Percentiles rank a stretch among this genome's conserved stretches.
phyloP scores from a whole-genome alignment of 2,329 filamentous ascomycete genomes.

The Fusarium palustre region DNA sequence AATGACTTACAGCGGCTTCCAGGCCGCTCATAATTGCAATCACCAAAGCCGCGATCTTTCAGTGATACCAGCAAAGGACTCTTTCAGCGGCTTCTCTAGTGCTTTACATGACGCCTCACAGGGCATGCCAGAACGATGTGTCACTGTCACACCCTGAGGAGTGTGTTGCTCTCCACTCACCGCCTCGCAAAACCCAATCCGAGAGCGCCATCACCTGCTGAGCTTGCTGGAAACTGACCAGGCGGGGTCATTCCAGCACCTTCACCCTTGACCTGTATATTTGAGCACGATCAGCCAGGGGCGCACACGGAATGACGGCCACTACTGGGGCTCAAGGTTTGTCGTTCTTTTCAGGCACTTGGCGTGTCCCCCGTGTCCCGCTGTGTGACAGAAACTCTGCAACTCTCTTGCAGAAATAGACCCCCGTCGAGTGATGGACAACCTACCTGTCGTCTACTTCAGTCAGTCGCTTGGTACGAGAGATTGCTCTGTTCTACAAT shows the following conservation, averaged over 20 bases:
- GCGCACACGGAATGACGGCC: conserved; percentile 37
- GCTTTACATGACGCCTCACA: conserved; percentile 40
- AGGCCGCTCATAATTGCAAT: conserved; percentile 29
- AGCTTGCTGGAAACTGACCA: conserved; percentile 29
- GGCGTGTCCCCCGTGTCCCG: conserved; percentile 25
- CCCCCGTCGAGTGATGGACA: background rate
- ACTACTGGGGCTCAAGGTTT: conserved; percentile 20
- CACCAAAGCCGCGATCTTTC: conserved; percentile 40
- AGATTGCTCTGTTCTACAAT: background rate
- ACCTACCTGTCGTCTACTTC: conserved; percentile 1
- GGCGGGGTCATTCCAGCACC: conserved; percentile 49
- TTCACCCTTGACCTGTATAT: conserved; percentile 47
- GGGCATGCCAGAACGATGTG: conserved; percentile 45
- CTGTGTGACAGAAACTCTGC: conserved; percentile 29
- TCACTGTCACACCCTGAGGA: conserved; percentile 41
- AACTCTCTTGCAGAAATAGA: conserved; percentile 26
- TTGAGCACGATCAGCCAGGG: conserved; percentile 44
- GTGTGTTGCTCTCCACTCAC: conserved; percentile 38
- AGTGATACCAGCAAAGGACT: conserved; percentile 46
- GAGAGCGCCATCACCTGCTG: conserved; percentile 29
- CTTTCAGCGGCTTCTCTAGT: conserved; percentile 37
- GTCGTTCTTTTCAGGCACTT: conserved; percentile 36
- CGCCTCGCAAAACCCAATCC: conserved; percentile 41
- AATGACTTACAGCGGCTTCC: conserved; percentile 16
- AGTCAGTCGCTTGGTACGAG: background rate